Evolutionary conservation across 495 filamentous ascomycete species (phyloP), one percentile per base, ranked within the genome.

Genomic region (Hypoxylon lienhwacheense): DNA sequence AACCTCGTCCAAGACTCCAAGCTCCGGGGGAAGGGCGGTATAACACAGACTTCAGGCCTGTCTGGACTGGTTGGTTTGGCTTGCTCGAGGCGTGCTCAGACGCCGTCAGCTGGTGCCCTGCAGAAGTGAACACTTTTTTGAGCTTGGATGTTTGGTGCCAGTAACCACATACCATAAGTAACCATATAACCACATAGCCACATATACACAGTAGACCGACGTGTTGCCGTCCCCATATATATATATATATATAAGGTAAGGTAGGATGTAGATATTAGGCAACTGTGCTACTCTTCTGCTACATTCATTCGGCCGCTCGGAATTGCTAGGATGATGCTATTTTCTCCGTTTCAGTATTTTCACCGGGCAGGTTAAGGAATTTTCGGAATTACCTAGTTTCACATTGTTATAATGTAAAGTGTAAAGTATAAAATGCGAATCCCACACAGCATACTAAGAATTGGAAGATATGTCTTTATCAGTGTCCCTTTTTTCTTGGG

Each of bases 261-360:
- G n/a, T n/a, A n/a, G n/a, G n/a, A 60, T 50, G 52, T 61, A 61
- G 34, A 47, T 35, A 52, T 55, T 43, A 52, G 55, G 58, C 34
- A 61, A 61, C 52, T 20, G 20, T 43, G 42, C 43, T 43, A 36
- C 43, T 49, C 37, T 36, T 17, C 34, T 55, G 22, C 35, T 47
- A 42, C 47, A 56, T 52, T 61, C 42, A 56, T 61, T 56, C 52
- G 52, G 47, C 45, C 45, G 42, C 50, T 61, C 51, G 57, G 57
- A 51, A 55, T 19, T 53, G 37, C 50, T 51, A n/a, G 57, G 50
- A 51, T 59, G 22, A 49, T 49, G 48, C 49, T 33, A 29, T 43
- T 40, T 16, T 54, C n/a, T n/a, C n/a, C n/a, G 25, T 43, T 35
- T 47, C 29, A 7, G 3, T 47, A 46, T 58, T 36, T 24, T 51